Base-by-base conservation (phyloP, 495 filamentous ascomycete genomes). In the Chaetomium fimeti region DNA sequence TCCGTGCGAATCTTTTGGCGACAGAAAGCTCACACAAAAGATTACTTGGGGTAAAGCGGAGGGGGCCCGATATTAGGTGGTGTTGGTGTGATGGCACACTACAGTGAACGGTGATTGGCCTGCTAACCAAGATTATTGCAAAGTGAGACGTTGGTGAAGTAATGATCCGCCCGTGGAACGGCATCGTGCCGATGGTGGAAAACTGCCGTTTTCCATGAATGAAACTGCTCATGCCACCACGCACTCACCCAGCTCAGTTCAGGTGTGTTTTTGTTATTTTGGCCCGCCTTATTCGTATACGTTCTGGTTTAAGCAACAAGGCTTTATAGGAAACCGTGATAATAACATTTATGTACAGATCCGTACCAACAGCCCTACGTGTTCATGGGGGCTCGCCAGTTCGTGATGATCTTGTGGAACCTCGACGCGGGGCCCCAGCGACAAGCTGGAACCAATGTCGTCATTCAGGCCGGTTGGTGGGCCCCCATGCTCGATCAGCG, bases 71-170 rank as follows among this genome's bases (percentile, higher is more conserved):
- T 22, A n/a, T 47, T 47, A n/a, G n/a, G n/a, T n/a, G 18, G 8
- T 43, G 15, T 27, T 54, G 52, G 27, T 9, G 27, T n/a, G 20
- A 32, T 32, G 24, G 12, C 9, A 20, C 28, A 15, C 2, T 32
- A 16, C 12, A 24, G 48, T 16, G 25, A 15, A 45, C 47, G 28
- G 47, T 64, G 43, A 57, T 42, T 57, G 54, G 36, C 32, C 28
- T 25, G 7, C 32, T 57, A 25, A n/a, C 54, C 54, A 57, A 57
- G 54, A 12, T 40, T 57, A 8, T 15, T 8, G 22, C 16, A 20
- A 48, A 22, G n/a, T n/a, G 45, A 48, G 32, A 36, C 20, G 22
- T 27, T 11, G 3, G n/a, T 22, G 4, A 54, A 20, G 52, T 54
- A 36, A 54, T 54, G 28, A 20, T 54, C 12, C 12, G 3, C 32